A percentile compares a stretch with the other conserved stretches of the same genome.
Evolutionary conservation across 352 stramenopile species (phyloP).

Genomic region (Pythium rishiriense): DNA sequence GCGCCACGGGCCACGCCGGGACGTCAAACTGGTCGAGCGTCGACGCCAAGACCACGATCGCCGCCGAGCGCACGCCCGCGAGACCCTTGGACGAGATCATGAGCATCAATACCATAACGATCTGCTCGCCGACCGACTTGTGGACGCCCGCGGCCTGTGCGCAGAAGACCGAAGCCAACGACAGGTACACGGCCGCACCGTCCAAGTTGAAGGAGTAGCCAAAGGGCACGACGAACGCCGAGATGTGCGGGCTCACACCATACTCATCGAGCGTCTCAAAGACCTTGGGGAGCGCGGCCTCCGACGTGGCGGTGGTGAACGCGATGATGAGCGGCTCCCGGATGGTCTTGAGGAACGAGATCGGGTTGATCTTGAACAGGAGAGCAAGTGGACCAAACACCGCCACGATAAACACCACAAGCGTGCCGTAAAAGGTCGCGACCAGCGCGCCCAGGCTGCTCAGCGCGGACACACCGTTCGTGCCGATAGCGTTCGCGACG

Average conservation of each 20-base stretch:
- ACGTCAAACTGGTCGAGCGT: slow-evolving; percentile 39
- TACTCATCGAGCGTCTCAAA: slow-evolving; percentile 58
- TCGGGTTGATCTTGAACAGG: slow-evolving; percentile 46
- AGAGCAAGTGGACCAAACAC: slow-evolving; percentile 44
- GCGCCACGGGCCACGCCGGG: slow-evolving; percentile 55
- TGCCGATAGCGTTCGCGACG: slow-evolving; percentile 46
- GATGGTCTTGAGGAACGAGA: slow-evolving; percentile 50
- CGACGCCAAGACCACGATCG: slow-evolving; percentile 12
- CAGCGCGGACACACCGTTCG: slow-evolving; percentile 47
- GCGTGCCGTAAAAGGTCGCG: slow-evolving; percentile 45
- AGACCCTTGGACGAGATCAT: slow-evolving; percentile 18
- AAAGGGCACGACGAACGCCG: slow-evolving; percentile 56
- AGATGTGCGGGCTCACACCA: slow-evolving; percentile 50
- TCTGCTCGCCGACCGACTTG: slow-evolving; percentile 57
- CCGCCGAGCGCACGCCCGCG: slow-evolving; percentile 10
- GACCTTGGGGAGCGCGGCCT: slow-evolving; percentile 54
- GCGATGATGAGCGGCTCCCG: slow-evolving; percentile 53
- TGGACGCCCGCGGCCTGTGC: slow-evolving; percentile 45
- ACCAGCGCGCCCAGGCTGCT: slow-evolving; percentile 41
- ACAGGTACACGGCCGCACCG: slow-evolving; percentile 52
- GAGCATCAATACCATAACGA: slow-evolving; percentile 44
- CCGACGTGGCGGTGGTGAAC: slow-evolving; percentile 56
- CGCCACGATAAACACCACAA: slow-evolving; percentile 51
- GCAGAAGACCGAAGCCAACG: slow-evolving; percentile 50
- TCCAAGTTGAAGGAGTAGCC: slow-evolving; percentile 74